Evolutionary conservation across 179 eudicot genomes (phyloP), one percentile per base, ranked within the genome.

Genomic region (Beta macrorhiza): DNA sequence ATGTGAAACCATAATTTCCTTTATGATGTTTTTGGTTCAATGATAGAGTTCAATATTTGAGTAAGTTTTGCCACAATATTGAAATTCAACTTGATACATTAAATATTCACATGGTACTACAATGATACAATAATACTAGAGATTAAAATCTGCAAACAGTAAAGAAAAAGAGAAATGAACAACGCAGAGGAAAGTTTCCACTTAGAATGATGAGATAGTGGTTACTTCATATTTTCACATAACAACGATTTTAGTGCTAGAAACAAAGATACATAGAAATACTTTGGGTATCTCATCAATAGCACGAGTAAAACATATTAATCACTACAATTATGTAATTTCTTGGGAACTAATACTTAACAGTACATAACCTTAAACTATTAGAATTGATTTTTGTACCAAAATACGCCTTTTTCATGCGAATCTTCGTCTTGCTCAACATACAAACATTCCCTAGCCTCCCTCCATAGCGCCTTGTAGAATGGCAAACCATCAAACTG

Each of bases 381-480:
- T 89, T 76, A 89, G 17, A 72, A 83, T 85, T 81, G 88, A 77
- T 90, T 87, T 22, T 83, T 81, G 75, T 91, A 91, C 92, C 93
- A 91, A 45, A 81, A 90, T 0, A 91, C 89, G 13, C 93, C 93
- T 81, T 87, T 87, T 13, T 76, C 76, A 0, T 49, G 79, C 1
- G 61, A 37, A 52, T 80, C 83, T 44, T 85, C 87, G 9, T 91
- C 93, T 0, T 84, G 84, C 83, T 87, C 89, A 1, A 91, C 93
- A 29, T 88, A 91, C 59, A 90, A 75, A 69, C 93, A 91, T 79
- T 88, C 92, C 77, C 74, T 88, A 1, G 90, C 89, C 75, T 91
- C 93, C 82, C 93, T 88, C 93, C 93, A 91, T 79, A 88, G 57
- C 1, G 93, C 91, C 78, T 81, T 86, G 81, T 71, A 85, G 64